Evolutionary conservation across 768 basidiomycete genomes (phyloP).

Genomic region (Boletellus ananas): DNA sequence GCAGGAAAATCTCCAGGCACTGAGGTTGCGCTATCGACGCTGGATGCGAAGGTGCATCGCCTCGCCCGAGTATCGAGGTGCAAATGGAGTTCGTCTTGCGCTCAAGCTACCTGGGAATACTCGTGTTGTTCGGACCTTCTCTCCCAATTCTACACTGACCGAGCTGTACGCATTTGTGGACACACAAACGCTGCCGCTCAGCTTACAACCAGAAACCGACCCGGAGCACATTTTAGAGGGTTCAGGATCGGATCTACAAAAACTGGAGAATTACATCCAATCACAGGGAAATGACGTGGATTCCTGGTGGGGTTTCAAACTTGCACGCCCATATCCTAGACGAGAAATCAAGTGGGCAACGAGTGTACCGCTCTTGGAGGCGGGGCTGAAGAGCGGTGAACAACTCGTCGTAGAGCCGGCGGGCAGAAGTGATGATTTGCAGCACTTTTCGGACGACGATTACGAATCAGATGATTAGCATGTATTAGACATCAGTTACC

Average conservation of each 20-base stretch:
- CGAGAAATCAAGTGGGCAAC: slow-evolving; percentile 52
- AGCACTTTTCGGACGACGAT: slow-evolving; percentile 46
- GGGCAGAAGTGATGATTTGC: slow-evolving; percentile 9
- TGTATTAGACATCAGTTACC: background rate
- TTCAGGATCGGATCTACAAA: slow-evolving; percentile 28
- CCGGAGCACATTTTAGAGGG: slow-evolving; percentile 40
- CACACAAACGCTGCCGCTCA: slow-evolving; percentile 47
- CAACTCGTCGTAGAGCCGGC: slow-evolving; percentile 62
- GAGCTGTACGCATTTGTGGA: slow-evolving; percentile 75
- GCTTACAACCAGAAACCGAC: slow-evolving; percentile 37
- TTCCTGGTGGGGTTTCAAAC: slow-evolving; percentile 71
- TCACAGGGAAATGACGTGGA: slow-evolving; percentile 25
- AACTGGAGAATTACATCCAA: slow-evolving; percentile 37
- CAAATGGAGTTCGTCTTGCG: slow-evolving; percentile 41
- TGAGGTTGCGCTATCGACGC: slow-evolving; percentile 51
- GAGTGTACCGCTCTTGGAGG: slow-evolving; percentile 38
- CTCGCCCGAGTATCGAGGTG: slow-evolving; percentile 25
- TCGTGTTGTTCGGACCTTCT: slow-evolving; percentile 58
- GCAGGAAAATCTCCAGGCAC: slow-evolving; percentile 32
- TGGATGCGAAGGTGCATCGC: slow-evolving; percentile 54
- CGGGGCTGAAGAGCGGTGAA: slow-evolving; percentile 51
- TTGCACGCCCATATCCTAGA: slow-evolving; percentile 69
- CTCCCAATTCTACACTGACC: slow-evolving; percentile 46
- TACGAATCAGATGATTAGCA: slow-evolving; percentile 47
- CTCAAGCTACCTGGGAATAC: slow-evolving; percentile 54